Evolutionary conservation across 2,329 filamentous ascomycete species (phyloP).

Genomic region (Monosporascus sp.): DNA sequence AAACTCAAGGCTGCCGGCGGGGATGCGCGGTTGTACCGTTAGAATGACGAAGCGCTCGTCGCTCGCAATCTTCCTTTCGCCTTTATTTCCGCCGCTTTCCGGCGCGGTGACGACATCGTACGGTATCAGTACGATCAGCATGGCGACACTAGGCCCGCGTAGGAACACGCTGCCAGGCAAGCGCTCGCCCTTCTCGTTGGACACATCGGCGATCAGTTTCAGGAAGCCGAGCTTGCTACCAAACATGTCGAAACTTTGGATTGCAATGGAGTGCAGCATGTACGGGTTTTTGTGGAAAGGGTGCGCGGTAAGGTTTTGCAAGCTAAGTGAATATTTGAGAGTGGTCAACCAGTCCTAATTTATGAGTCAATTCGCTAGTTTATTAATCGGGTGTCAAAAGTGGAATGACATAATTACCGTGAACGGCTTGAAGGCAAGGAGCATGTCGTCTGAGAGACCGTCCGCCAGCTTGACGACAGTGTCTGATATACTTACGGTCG

Average conservation of each 20-base stretch:
- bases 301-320: slow-evolving; percentile 40
- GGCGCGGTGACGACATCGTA: slow-evolving; percentile 36
- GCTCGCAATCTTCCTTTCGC: slow-evolving; percentile 2
- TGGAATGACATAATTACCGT: slow-evolving; percentile 40
- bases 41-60: slow-evolving; percentile 51
- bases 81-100: slow-evolving; percentile 18
- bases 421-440: slow-evolving; percentile 45
- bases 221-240: slow-evolving; percentile 53
- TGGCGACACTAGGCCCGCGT: slow-evolving; percentile 55
- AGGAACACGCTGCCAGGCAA: slow-evolving; percentile 53
- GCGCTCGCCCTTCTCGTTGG: slow-evolving; percentile 41
- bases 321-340: slow-evolving; percentile 39
- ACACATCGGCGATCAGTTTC: slow-evolving; percentile 45
- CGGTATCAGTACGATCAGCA: slow-evolving; percentile 52
- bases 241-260: slow-evolving; percentile 54
- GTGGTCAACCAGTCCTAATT: slow-evolving; percentile 48
- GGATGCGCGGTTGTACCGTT: slow-evolving; percentile 54
- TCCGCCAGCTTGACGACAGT: slow-evolving; percentile 40
- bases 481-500: slow-evolving; percentile 33
- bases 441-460: slow-evolving; percentile 38
- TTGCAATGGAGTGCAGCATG: slow-evolving; percentile 40
- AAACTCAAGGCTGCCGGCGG: slow-evolving; percentile 49
- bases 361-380: too few species aligned
- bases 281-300: slow-evolving; percentile 53
- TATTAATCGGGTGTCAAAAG: too few species aligned